Evolutionary conservation across 1,284 basidiomycete genomes (phyloP).

Genomic region (Trichosporon sp.): DNA sequence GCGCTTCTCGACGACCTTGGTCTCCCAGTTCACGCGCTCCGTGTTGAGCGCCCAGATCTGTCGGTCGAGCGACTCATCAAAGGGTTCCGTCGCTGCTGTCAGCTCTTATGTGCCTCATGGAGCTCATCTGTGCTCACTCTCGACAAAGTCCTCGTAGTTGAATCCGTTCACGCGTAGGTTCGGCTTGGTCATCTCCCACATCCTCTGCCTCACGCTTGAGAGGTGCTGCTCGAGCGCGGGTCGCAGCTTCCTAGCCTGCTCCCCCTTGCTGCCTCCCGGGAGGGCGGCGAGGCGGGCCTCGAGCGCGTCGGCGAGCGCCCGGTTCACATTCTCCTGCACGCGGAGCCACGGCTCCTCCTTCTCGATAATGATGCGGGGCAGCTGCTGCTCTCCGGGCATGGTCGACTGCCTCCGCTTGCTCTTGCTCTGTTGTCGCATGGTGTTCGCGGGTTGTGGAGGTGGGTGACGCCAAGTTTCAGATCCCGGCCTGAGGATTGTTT

Average conservation of each 20-base stretch:
- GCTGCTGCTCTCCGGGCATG: slow-evolving; percentile 2
- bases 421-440: background rate
- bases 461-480: background rate
- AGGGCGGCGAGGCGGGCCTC: slow-evolving; percentile 37
- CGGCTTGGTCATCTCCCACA: slow-evolving; percentile 60
- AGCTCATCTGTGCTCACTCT: slow-evolving; percentile 38
- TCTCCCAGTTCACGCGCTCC: slow-evolving; percentile 64
- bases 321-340: slow-evolving; percentile 36
- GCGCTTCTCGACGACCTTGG: slow-evolving; percentile 60
- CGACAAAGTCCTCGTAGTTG: slow-evolving; percentile 62
- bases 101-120: background rate
- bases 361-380: slow-evolving; percentile 33
- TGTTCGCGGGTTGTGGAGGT: background rate
- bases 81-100: slow-evolving; percentile 62
- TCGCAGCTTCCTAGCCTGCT: slow-evolving; percentile 29
- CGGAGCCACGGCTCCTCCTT: slow-evolving; percentile 42
- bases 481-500: background rate
- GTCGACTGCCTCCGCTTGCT: background rate
- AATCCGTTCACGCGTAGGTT: slow-evolving; percentile 76
- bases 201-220: slow-evolving; percentile 24
- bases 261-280: slow-evolving; percentile 36
- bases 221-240: slow-evolving; percentile 40
- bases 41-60: slow-evolving; percentile 66
- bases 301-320: slow-evolving; percentile 25
- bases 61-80: slow-evolving; percentile 72